Evolutionary conservation across 495 filamentous ascomycete species (phyloP).

Genomic region (Penicillium macrosclerotiorum): DNA sequence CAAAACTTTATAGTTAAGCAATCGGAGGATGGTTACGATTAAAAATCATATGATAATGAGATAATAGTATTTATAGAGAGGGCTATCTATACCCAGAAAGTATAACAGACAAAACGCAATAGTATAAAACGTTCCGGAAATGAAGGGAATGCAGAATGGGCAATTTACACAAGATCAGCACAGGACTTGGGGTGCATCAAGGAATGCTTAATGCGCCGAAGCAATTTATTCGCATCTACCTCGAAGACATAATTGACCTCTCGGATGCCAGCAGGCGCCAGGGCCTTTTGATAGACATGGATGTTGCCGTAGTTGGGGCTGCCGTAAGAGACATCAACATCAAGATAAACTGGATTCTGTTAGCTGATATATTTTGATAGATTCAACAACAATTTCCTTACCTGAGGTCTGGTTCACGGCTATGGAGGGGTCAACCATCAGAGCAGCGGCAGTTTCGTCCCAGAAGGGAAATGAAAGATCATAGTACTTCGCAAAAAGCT

Average conservation of each 20-base stretch:
- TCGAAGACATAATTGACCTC: constrained; percentile 34
- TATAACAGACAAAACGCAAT: no score
- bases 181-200: constrained; percentile 28
- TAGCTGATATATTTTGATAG: not conserved
- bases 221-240: constrained; percentile 31
- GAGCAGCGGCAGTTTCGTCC: constrained; percentile 41
- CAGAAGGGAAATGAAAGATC: constrained; percentile 36
- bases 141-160: not conserved
- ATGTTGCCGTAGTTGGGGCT: constrained; percentile 36
- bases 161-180: constrained; percentile 6
- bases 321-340: constrained; percentile 34
- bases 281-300: constrained; percentile 32
- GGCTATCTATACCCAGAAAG: no score
- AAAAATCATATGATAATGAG: no score
- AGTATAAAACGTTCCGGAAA: no score
- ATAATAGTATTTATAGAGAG: no score
- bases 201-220: constrained; percentile 27
- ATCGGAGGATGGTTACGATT: no score
- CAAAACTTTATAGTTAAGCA: no score
- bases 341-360: constrained; percentile 24
- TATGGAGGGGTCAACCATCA: constrained; percentile 33
- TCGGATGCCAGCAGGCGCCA: constrained; percentile 27
- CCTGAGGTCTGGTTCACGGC: constrained; percentile 29
- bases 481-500: constrained; percentile 33
- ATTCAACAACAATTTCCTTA: constrained; percentile 2